phyloP scores from a whole-genome alignment of 2,329 filamentous ascomycete genomes.

The Blumeria graminis region DNA sequence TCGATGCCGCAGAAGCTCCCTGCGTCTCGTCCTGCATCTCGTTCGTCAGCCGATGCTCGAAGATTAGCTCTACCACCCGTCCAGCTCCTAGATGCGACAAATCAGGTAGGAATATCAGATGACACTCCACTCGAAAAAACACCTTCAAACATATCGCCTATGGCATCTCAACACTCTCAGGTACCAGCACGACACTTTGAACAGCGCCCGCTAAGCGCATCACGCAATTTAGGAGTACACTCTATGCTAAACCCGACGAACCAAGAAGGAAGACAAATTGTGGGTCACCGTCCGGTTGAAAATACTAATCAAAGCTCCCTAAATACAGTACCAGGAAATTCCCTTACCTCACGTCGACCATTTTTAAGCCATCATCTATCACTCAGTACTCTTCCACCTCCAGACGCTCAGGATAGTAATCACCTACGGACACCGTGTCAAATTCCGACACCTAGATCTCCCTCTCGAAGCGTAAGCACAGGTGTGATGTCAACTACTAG shows the following conservation, averaged over 20 bases:
- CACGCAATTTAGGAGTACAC: slow-evolving; percentile 15
- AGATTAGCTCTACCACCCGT: slow-evolving; percentile 14
- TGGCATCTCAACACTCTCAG: slow-evolving; percentile 4
- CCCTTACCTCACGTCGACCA: slow-evolving; percentile 5
- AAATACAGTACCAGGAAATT: slow-evolving; percentile 10
- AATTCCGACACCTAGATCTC: slow-evolving; percentile 15
- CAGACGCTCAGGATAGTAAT: slow-evolving; percentile 10
- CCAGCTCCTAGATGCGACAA: slow-evolving; percentile 14
- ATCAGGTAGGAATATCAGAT: slow-evolving; percentile 9
- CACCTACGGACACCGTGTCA: slow-evolving; percentile 9
- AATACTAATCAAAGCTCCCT: slow-evolving; percentile 6
- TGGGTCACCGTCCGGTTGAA: slow-evolving; percentile 8
- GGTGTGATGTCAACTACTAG: slow-evolving; percentile 18
- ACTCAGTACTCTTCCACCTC: slow-evolving; percentile 7
- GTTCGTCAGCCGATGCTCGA: slow-evolving; percentile 16
- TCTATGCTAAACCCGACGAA: slow-evolving; percentile 16
- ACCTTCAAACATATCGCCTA: slow-evolving; percentile 6
- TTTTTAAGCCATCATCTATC: slow-evolving; percentile 8
- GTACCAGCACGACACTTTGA: slow-evolving; percentile 2
- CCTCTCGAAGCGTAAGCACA: slow-evolving; percentile 29
- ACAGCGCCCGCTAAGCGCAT: background rate
- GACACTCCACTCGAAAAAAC: slow-evolving; percentile 10
- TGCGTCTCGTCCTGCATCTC: slow-evolving; percentile 30
- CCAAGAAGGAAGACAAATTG: background rate
- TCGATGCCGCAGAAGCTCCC: slow-evolving; percentile 39